Base-by-base conservation (phyloP, 768 basidiomycete genomes). In the Hirschioporus abietinus region DNA sequence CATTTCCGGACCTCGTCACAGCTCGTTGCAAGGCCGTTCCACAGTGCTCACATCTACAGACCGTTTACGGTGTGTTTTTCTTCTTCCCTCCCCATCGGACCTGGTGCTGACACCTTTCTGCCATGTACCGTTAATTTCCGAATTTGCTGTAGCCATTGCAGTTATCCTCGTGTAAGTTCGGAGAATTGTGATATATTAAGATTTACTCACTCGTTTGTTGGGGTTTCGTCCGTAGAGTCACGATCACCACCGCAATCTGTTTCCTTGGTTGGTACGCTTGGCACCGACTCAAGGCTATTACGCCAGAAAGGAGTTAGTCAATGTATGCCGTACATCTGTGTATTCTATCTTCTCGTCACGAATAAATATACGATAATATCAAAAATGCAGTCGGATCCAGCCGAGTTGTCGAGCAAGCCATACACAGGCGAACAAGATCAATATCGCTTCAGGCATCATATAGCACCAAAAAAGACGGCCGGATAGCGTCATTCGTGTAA, bases 381-480 rank as follows among this genome's bases (percentile, higher is more conserved):
- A 20, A 52, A 52, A 10, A 15, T 6, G 4, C 4, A 52, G 42
- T 20, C 42, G 42, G 42, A 52, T 5, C 42, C 42, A 52, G 42
- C 42, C 42, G 42, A 30, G 42, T 2, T 52, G 20, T 52, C 42
- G 42, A 15, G 42, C 42, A 52, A 20, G 42, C 42, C 42, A 52
- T 52, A 30, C 30, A 30, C 30, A 30, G 30, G 42, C 20, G 12
- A 52, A 52, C 42, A 2, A 52, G 6, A 20, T 5, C 42, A 52
- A 52, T 52, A 15, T 20, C 3, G 20, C 42, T 25, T 61, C 60
- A 66, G 25, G 80, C 80, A 65, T 89, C 88, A 67, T 90, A 91
- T 75, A 90, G 82, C 30, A 91, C 85, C 52, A 91, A 78, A 72
- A 86, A 91, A 17, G 89, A 88, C 5, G 89, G 88, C 57, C 89